Evolutionary conservation across 2,329 filamentous ascomycete species (phyloP), one percentile per base, ranked within the genome.

Genomic region (Colletotrichum caudatum): DNA sequence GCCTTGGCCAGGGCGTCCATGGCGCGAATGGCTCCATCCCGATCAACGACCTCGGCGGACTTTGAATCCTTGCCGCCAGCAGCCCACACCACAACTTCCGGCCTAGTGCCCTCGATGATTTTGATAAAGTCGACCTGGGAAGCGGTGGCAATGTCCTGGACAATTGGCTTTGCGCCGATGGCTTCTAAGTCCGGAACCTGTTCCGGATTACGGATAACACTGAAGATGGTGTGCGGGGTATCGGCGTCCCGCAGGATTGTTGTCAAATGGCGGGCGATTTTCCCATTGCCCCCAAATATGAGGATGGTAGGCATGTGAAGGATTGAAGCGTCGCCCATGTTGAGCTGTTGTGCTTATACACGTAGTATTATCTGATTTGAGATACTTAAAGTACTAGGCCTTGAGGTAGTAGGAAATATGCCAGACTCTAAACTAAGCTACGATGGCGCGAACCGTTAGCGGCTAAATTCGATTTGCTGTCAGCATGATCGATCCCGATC

Each of bases 1-100:
- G 81, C 80, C 16, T 79, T 76, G 6, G 81, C 80, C 1, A 82
- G 79, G 1, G 85, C 84, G 48, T 85, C 82, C 77, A 86, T 84
- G 72, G 79, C 79, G 66, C 80, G 80, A 71, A 86, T 82, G 5
- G 84, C 85, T 20, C 81, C 84, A 63, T 84, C 81, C 39, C 82
- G 76, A 74, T 87, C 85, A 35, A 87, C 84, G 18, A 80, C 78
- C 41, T 79, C 76, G 20, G 84, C 86, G 29, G 84, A 79, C 50
- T 81, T 81, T 2, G 82, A 78, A 23, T 80, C 81, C 65, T 71
- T 71, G 65, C 69, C 69, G 69, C 80, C 74, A 33, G 80, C 80
- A 6, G 77, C 75, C 78, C 80, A 82, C 53, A 82, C 75, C 23
- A 82, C 74, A 6, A 76, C 67, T 50, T 79, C 76, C 2, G 83